Evolutionary conservation across 768 basidiomycete species (phyloP).

Genomic region (Amanita thiersii): DNA sequence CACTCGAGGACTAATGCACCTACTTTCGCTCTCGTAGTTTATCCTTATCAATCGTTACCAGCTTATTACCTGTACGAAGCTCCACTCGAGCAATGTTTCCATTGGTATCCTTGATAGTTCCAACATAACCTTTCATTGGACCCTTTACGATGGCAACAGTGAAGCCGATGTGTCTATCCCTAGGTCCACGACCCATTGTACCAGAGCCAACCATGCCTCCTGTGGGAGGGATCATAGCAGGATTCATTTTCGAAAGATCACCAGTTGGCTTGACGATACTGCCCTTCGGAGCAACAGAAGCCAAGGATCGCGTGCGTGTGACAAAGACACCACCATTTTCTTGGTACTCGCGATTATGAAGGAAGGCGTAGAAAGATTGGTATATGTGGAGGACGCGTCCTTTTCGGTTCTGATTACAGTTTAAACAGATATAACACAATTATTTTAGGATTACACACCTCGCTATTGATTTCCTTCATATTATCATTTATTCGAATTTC

Average conservation of each 20-base stretch:
- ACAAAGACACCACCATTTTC: slow-evolving; percentile 97
- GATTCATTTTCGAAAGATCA: slow-evolving; percentile 92
- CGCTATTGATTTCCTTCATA: slow-evolving; percentile 86
- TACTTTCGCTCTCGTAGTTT: slow-evolving; percentile 69
- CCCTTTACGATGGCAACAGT: slow-evolving; percentile 80
- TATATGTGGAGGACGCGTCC: slow-evolving; percentile 91
- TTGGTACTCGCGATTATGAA: slow-evolving; percentile 83
- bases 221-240: slow-evolving; percentile 51
- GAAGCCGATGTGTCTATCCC: slow-evolving; percentile 76
- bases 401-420: slow-evolving; percentile 54
- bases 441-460: slow-evolving; percentile 40
- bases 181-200: slow-evolving; percentile 67
- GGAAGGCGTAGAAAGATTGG: slow-evolving; percentile 89
- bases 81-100: slow-evolving; percentile 85
- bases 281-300: slow-evolving; percentile 82
- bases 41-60: slow-evolving; percentile 79
- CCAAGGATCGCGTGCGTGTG: slow-evolving; percentile 74
- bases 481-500: slow-evolving; percentile 84
- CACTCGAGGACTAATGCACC: slow-evolving; percentile 20
- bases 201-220: slow-evolving; percentile 81
- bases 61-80: slow-evolving; percentile 79
- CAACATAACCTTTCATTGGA: slow-evolving; percentile 83
- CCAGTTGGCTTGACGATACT: slow-evolving; percentile 53
- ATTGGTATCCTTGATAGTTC: slow-evolving; percentile 92
- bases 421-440: slow-evolving; percentile 7